Base-by-base conservation (phyloP, 352 stramenopile genomes). In the Pythium aquatile region DNA sequence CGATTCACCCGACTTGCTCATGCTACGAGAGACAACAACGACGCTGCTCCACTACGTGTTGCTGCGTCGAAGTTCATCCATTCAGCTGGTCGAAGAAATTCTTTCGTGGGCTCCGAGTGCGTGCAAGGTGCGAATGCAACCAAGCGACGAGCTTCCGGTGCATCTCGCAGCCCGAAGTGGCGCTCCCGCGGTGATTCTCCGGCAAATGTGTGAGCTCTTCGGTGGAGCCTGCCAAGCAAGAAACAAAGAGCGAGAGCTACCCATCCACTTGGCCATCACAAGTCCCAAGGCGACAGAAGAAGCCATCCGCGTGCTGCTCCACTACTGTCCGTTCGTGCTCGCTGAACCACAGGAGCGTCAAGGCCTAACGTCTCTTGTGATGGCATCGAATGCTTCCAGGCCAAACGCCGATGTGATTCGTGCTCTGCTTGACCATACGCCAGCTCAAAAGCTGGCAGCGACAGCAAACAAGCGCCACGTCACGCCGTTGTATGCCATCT, bases 1-100 rank as follows among this genome's bases (percentile, higher is more conserved):
- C 16, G 39, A 47, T 1, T 51, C 61, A 2, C 3, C 51, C 7
- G 16, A 29, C 8, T 24, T 39, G 32, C 17, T 62, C 7, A 54
- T 20, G 24, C 74, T 88, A 30, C 9, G 32, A 14, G 65, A 49
- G 2, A 86, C 73, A 8, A 58, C 63, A 16, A 85, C 72, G 24
- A 87, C 83, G 7, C 63, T 90, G 14, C 58, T 92, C 30, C 83
- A 90, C 20, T 92, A 87, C 32, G 69, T 63, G 11, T 55, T 90
- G 7, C 54, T 90, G 0, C 77, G 90, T 57, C 71, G 81, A 6
- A 37, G 44, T 20, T 61, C 72, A 6, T 30, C 55, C 16, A 63
- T 65, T 0, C 39, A 32, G n/a, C 57, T 87, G 24, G 42, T 87
- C 0, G 61, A 71, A 13, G 39, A 70, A 24, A 20, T 92, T 9